These are phyloP conservation scores for carrot (Daucus carota) DNA, from an alignment of 129 eudicot species.

Conservation along the genomic window DH1_v3.0 NC_030386.2:12452001-12452500, in stretches of 20 bases:
- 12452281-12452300: background rate
- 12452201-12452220: background rate
- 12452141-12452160: background rate
- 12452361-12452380: background rate
- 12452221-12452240: background rate
- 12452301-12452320: background rate
- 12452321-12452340: background rate
- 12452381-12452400: background rate
- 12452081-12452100: background rate
- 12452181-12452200: background rate
- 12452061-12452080: too few species aligned
- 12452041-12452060: background rate
- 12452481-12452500: slow-evolving; percentile 43
- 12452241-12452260: background rate
- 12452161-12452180: background rate
- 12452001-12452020: slow-evolving; percentile 32
- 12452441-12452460: background rate
- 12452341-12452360: background rate
- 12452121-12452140: background rate
- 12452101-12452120: background rate
- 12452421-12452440: background rate
- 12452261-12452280: background rate
- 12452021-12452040: background rate
- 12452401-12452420: background rate
- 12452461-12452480: slow-evolving; percentile 38